Base-by-base conservation (phyloP, 2,329 filamentous ascomycete species). In the Hymenotorrendiella dingleyae region DNA sequence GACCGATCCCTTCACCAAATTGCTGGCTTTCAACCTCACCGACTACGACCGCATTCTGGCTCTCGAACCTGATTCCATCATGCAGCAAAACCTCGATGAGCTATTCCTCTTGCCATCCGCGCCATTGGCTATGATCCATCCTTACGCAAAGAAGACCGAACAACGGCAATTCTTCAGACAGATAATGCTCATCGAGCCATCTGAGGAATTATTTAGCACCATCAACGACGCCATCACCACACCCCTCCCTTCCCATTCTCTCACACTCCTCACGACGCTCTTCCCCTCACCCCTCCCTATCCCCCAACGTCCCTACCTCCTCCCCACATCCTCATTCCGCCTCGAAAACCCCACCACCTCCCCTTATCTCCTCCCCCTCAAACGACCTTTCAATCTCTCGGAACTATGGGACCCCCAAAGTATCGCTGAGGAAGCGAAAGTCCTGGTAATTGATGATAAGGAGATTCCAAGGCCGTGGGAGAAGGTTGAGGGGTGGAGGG, bases 361-460 rank as follows among this genome's bases (percentile, higher is more conserved):
- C n/a, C n/a, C n/a, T n/a, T n/a, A n/a, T n/a, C n/a, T n/a, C n/a
- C n/a, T n/a, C n/a, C 59, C 61, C 2, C 81, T 74, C 48, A 54
- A 80, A 16, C 7, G 29, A 12, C n/a, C n/a, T 3, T 73, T 72
- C 2, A 66, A 64, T 42, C 59, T 62, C 19, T 56, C 67, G 5
- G 68, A 72, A 48, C 54, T 48, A 16, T 81, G 76, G 76, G 70
- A 79, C 53, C 65, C 76, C 0, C 70, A 78, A 19, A 62, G 59
- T 20, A 65, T 66, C 1, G 54, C 73, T 21, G 58, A 62, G 4
- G 71, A 78, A 50, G 73, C 76, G 3, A 78, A 76, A 46, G 63
- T 78, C 3, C 65, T 82, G 7, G 76, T 80, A 56, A 81, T 80
- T 56, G 74, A 69, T 19, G 78, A 82, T 56, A 76, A 72, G 71